Percentiles rank a stretch among this genome's conserved stretches.
Evolutionary conservation across 164 flowering plant species (phyloP).

Genomic region (Saururus chinensis): DNA sequence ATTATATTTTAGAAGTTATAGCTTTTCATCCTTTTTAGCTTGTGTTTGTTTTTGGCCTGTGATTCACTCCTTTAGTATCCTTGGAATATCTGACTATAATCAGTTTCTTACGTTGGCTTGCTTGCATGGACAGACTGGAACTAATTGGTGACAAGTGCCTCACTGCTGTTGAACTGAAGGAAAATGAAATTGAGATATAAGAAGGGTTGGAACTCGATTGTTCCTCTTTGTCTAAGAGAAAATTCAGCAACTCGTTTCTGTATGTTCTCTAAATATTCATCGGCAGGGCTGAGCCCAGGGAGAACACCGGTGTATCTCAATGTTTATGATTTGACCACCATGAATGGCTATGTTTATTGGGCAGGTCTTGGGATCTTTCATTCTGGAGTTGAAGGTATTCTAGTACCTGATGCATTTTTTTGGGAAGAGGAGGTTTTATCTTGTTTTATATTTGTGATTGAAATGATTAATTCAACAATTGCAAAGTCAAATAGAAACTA

Average conservation of each 20-base stretch:
- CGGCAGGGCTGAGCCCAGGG: constrained; percentile 45
- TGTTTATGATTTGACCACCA: constrained; percentile 91
- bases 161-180: background rate
- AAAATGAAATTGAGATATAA: constrained; percentile 55
- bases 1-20: no score
- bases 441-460: no score
- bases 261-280: constrained; percentile 58
- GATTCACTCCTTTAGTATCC: background rate
- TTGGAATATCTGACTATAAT: background rate
- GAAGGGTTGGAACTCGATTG: constrained; percentile 65
- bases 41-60: background rate
- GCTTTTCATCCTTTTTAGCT: no score
- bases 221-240: constrained; percentile 45
- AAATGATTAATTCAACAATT: no score
- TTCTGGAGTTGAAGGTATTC: constrained; percentile 93
- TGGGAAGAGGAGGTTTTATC: no score
- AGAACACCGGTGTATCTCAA: constrained; percentile 87
- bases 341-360: constrained; percentile 94
- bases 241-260: constrained; percentile 70
- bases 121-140: background rate
- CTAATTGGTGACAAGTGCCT: background rate
- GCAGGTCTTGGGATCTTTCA: constrained; percentile 94
- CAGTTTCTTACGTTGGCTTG: background rate
- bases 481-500: no score
- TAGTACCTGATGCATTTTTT: no score